phyloP scores from a whole-genome alignment of 2,329 filamentous ascomycete genomes.

The Sclerotinia subarctica region DNA sequence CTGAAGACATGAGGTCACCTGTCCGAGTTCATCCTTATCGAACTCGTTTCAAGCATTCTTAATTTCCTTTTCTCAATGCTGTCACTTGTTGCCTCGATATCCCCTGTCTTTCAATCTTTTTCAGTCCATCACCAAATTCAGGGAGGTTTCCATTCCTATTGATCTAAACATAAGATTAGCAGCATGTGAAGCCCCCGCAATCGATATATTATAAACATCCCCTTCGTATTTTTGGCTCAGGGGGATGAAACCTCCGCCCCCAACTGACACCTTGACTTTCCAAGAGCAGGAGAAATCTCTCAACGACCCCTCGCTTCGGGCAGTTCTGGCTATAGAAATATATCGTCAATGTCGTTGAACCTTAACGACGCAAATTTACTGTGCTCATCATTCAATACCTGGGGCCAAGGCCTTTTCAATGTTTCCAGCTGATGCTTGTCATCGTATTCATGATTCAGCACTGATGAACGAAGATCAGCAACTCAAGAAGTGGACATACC shows the following conservation, averaged over 20 bases:
- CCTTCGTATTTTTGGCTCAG: neutral
- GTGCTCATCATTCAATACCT: neutral
- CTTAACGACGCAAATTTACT: neutral
- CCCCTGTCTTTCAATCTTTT: neutral
- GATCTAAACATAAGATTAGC: conserved; percentile 12
- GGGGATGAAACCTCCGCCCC: conserved; percentile 13
- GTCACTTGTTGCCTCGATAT: neutral
- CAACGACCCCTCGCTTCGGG: neutral
- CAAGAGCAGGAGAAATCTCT: neutral
- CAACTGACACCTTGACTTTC: conserved; percentile 2
- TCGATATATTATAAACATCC: neutral
- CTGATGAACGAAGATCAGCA: neutral
- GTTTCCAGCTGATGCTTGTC: neutral
- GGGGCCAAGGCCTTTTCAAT: neutral
- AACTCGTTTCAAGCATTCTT: conserved; percentile 15
- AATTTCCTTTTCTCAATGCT: conserved; percentile 18
- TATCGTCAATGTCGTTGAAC: neutral
- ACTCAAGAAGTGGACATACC: neutral
- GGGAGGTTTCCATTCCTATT: neutral
- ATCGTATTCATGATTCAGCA: conserved; percentile 9
- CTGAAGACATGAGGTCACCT: conserved; percentile 18
- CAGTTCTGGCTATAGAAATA: neutral
- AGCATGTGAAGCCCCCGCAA: conserved; percentile 9
- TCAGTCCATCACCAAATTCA: neutral
- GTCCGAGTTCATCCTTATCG: conserved; percentile 11